phyloP scores from a whole-genome alignment of 148 eudicot species.

The Rhododendron henanense region DNA sequence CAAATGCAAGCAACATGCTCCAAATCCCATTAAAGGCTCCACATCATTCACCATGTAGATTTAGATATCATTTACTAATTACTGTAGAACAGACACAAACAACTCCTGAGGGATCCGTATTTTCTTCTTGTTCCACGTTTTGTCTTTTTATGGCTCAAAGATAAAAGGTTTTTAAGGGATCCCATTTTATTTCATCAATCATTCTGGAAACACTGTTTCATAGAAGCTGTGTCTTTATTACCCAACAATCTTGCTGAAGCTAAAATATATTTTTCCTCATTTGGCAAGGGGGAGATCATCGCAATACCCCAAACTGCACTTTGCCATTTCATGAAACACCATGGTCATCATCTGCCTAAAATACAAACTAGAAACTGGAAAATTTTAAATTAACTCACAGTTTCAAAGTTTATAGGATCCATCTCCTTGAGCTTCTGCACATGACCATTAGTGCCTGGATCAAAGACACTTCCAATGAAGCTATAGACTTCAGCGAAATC shows the following conservation, averaged over 20 bases:
- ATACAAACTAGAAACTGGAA: not conserved
- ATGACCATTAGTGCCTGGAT: constrained; percentile 72
- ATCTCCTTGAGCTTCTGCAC: constrained; percentile 89
- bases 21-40: not conserved
- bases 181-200: not conserved
- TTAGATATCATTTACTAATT: not conserved
- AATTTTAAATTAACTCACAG: constrained; percentile 41
- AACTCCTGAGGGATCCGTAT: not conserved
- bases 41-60: not conserved
- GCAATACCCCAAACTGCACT: not conserved
- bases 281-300: not conserved
- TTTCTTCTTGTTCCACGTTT: not conserved
- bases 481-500: constrained; percentile 88
- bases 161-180: not conserved
- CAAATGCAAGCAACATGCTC: constrained; percentile 4
- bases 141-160: not conserved
- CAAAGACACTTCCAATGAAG: constrained; percentile 92
- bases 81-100: not conserved
- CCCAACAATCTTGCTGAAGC: not conserved
- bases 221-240: not conserved
- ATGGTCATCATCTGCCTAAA: constrained; percentile 8
- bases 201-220: not conserved
- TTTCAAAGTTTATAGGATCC: constrained; percentile 97
- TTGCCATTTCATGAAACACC: not conserved
- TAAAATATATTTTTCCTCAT: not conserved